Percentiles rank a stretch among this genome's conserved stretches.
phyloP scores from a whole-genome alignment of 2,329 filamentous ascomycete genomes.

The Neonectria hederae region DNA sequence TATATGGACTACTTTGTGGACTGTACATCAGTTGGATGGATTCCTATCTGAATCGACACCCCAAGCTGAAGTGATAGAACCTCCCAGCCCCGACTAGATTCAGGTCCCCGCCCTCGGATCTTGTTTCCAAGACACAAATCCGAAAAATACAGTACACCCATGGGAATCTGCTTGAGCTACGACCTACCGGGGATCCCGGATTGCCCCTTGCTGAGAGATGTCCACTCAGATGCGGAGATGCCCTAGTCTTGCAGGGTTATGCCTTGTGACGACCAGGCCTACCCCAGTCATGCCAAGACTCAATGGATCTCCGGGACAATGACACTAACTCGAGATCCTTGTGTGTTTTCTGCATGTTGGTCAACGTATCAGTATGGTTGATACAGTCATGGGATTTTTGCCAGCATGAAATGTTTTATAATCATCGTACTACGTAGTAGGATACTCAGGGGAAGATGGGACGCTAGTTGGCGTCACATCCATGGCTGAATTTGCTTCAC shows the following conservation, averaged over 20 bases:
- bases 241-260: neutral
- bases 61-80: neutral
- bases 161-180: neutral
- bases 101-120: neutral
- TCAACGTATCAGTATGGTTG: conserved; percentile 10
- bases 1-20: neutral
- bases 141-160: neutral
- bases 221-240: conserved; percentile 15
- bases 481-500: conserved; percentile 5
- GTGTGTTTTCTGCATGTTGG: neutral
- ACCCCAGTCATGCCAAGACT: neutral
- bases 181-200: conserved; percentile 2
- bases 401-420: conserved; percentile 18
- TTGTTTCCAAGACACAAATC: neutral
- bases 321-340: conserved; percentile 16
- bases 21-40: neutral
- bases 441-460: conserved; percentile 21
- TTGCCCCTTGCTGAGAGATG: neutral
- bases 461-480: conserved; percentile 16
- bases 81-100: neutral
- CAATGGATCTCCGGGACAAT: conserved; percentile 7
- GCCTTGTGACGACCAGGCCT: neutral
- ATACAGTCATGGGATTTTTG: neutral
- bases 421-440: too few species aligned
- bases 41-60: too few species aligned